phyloP scores from a whole-genome alignment of 495 filamentous ascomycete genomes.

The Neurospora africana region DNA sequence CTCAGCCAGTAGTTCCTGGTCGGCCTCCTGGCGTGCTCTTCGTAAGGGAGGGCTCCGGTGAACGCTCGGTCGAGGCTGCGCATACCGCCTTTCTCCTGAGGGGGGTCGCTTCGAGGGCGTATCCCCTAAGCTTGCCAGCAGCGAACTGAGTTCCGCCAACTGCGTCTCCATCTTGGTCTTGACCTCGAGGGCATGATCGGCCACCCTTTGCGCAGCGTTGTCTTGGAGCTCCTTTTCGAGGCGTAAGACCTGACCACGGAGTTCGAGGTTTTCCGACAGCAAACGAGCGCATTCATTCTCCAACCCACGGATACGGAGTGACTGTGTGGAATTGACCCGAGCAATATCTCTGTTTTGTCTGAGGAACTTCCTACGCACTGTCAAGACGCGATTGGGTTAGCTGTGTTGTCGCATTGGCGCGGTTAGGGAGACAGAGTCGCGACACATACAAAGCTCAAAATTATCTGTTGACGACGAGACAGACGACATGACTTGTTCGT shows the following conservation, averaged over 20 bases:
- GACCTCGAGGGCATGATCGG: slow-evolving; percentile 55
- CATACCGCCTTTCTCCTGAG: slow-evolving; percentile 19
- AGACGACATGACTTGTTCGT: slow-evolving; percentile 58
- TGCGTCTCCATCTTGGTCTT: slow-evolving; percentile 63
- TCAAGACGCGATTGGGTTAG: background rate
- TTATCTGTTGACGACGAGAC: slow-evolving; percentile 41
- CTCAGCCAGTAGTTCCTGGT: slow-evolving; percentile 41
- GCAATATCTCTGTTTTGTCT: slow-evolving; percentile 94
- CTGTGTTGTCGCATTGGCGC: background rate
- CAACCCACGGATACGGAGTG: slow-evolving; percentile 74
- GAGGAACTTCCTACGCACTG: slow-evolving; percentile 78
- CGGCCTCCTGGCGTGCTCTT: slow-evolving; percentile 37
- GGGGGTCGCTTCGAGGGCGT: slow-evolving; percentile 31
- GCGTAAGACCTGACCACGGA: slow-evolving; percentile 67
- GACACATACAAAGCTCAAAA: slow-evolving; percentile 65
- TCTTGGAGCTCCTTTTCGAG: slow-evolving; percentile 56
- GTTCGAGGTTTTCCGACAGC: slow-evolving; percentile 75
- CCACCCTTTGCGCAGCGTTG: slow-evolving; percentile 32
- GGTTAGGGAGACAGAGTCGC: background rate
- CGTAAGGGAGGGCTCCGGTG: slow-evolving; percentile 30
- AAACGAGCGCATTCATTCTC: slow-evolving; percentile 77
- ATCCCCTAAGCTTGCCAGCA: slow-evolving; percentile 54
- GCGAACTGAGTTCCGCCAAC: slow-evolving; percentile 50
- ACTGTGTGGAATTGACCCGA: slow-evolving; percentile 81
- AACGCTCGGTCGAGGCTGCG: slow-evolving; percentile 21